phyloP scores from a whole-genome alignment of 768 basidiomycete genomes.

The Pleurotus tuoliensis region DNA sequence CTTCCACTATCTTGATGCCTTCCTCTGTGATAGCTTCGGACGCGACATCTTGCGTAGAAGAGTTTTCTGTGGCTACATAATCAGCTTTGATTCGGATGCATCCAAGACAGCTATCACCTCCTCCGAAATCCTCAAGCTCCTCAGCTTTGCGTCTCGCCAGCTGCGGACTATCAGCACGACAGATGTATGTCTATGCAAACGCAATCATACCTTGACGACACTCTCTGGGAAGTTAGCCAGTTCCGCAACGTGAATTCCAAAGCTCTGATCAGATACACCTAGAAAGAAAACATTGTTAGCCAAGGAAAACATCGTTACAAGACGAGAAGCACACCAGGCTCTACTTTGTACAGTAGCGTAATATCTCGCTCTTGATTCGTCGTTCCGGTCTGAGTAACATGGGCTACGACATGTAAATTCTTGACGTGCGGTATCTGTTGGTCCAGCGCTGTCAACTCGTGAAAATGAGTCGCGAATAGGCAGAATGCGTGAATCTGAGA shows the following conservation, averaged over 20 bases:
- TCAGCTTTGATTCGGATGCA: slow-evolving; percentile 5
- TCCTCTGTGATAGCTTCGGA: slow-evolving; percentile 63
- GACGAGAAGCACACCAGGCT: slow-evolving; percentile 59
- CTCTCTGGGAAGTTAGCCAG: slow-evolving; percentile 97
- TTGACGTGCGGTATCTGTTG: slow-evolving; percentile 85
- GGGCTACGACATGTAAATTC: slow-evolving; percentile 94
- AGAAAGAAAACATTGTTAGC: background rate
- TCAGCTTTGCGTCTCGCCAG: slow-evolving; percentile 91
- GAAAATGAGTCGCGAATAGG: slow-evolving; percentile 97
- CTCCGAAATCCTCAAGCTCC: slow-evolving; percentile 82
- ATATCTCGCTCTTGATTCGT: slow-evolving; percentile 70
- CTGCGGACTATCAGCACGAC: slow-evolving; percentile 29
- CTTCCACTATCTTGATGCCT: slow-evolving; percentile 78
- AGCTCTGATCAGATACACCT: slow-evolving; percentile 96
- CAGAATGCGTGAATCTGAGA: slow-evolving; percentile 91
- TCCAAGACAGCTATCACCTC: slow-evolving; percentile 25
- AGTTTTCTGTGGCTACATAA: slow-evolving; percentile 12
- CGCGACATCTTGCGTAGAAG: slow-evolving; percentile 36
- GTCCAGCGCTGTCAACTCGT: slow-evolving; percentile 90
- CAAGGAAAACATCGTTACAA: background rate
- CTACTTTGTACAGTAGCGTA: slow-evolving; percentile 90
- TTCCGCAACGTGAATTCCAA: slow-evolving; percentile 96
- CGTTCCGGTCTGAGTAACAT: slow-evolving; percentile 79
- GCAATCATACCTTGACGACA: slow-evolving; percentile 67
- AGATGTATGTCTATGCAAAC: background rate